Percentiles rank a stretch among this genome's conserved stretches.
These are phyloP conservation scores for Cercospora citrullina DNA, from an alignment of 2,329 filamentous ascomycete species.

Conservation along the genomic window DNA sequence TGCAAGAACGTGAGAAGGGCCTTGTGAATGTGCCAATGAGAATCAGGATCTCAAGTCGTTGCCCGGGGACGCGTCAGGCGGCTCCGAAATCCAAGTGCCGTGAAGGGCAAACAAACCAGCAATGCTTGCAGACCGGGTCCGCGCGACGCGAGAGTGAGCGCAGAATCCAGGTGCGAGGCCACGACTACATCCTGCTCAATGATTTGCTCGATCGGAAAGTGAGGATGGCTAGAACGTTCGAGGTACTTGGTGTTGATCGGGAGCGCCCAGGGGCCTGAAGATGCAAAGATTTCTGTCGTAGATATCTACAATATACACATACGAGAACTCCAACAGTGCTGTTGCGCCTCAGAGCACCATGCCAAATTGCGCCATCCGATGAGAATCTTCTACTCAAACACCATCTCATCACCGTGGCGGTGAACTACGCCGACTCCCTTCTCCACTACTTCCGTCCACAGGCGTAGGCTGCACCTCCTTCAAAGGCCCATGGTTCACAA, in stretches of 20 bases:
- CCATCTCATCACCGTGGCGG: slow-evolving; percentile 4
- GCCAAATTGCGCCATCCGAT: not conserved
- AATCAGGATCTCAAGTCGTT: not conserved
- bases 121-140: not conserved
- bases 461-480: slow-evolving; percentile 32
- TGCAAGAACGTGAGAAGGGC: too few relatives aligned
- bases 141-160: not conserved
- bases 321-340: slow-evolving; percentile 1
- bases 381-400: not conserved
- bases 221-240: not conserved
- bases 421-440: slow-evolving; percentile 3
- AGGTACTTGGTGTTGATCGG: not conserved
- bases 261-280: not conserved
- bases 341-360: not conserved
- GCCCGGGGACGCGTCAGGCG: not conserved
- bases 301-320: slow-evolving; percentile 5
- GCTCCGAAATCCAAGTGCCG: not conserved
- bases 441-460: slow-evolving; percentile 7
- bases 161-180: not conserved
- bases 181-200: not conserved
- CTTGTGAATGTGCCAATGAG: not conserved
- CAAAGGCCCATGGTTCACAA: slow-evolving; percentile 20
- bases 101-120: not conserved
- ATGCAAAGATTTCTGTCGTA: not conserved
- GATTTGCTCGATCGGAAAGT: not conserved